Evolutionary conservation across 225 moss, liverwort and hornwort genomes (phyloP), one percentile per base, ranked within the genome.

Genomic region (Polytrichum formosum): DNA sequence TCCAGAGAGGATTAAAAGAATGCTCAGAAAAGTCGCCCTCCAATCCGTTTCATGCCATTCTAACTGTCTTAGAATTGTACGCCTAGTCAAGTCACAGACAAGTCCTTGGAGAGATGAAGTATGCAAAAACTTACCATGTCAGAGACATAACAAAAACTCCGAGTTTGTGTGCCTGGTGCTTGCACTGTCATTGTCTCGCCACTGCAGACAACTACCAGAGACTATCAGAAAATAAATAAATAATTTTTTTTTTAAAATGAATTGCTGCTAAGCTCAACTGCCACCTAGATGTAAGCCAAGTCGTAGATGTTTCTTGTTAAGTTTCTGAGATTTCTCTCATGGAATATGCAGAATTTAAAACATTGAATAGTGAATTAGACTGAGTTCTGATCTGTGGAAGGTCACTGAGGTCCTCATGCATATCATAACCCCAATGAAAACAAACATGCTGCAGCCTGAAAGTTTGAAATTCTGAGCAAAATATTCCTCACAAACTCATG

Each of bases 71-170:
- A 46, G 16, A 13, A 46, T 37, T 46, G 16, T 46, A 46, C 13
- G 16, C 13, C 46, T 0, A 16, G 13, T 46, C 46, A 7, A 46
- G 46, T 46, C 13, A 46, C 16, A 46, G 46, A 46, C 13, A 0
- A 46, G 16, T 46, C 6, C 31, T 31, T 31, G 31, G 31, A 31
- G 30, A 37, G 46, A 13, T 37, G 10, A 46, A 13, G 46, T 46
- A 46, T 46, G 46, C 46, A 46, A 16, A 46, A 35, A 66, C 61
- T 26, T 82, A 95, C 94, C 97, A 97, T 93, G 67, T 94, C 94
- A 63, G 97, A 97, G 35, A 97, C 94, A 73, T 97, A 97, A 80
- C 97, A 97, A 73, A 97, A 97, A 83, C 94, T 94, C 25, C 97
- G 90, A 75, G 94, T 94, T 76, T 97, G 97, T 28, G 91, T 97